Evolutionary conservation across 2,329 filamentous ascomycete genomes (phyloP).

Genomic region (Sarocladium strictum): DNA sequence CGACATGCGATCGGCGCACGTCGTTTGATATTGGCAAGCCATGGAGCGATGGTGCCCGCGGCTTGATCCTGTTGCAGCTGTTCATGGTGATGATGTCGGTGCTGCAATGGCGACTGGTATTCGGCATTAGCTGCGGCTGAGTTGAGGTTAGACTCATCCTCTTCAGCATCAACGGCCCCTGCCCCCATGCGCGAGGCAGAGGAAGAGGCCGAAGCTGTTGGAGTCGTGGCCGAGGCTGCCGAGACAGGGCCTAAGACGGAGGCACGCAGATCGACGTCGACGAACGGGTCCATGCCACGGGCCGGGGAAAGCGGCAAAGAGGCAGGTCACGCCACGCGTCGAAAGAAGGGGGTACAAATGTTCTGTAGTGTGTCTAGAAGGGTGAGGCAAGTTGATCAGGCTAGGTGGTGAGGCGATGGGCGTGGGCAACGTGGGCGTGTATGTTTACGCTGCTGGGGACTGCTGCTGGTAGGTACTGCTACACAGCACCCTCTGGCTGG

Average conservation of each 20-base stretch:
- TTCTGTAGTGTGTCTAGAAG: neutral
- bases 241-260: neutral
- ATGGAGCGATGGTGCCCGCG: neutral
- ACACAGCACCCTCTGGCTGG: neutral
- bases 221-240: neutral
- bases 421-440: neutral
- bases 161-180: neutral
- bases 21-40: slow-evolving; percentile 5
- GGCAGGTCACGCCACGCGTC: neutral
- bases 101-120: neutral
- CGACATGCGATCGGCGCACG: slow-evolving; percentile 10
- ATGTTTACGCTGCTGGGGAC: too few species aligned
- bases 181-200: neutral
- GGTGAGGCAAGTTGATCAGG: neutral
- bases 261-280: neutral
- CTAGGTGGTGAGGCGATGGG: neutral
- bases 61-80: neutral
- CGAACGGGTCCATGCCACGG: neutral
- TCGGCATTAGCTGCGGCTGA: neutral
- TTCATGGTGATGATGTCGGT: too few species aligned
- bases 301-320: neutral
- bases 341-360: neutral
- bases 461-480: too few species aligned
- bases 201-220: neutral
- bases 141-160: neutral